Conservation (phyloP, 768 basidiomycete genomes). For the Tricholoma sp. region DNA sequence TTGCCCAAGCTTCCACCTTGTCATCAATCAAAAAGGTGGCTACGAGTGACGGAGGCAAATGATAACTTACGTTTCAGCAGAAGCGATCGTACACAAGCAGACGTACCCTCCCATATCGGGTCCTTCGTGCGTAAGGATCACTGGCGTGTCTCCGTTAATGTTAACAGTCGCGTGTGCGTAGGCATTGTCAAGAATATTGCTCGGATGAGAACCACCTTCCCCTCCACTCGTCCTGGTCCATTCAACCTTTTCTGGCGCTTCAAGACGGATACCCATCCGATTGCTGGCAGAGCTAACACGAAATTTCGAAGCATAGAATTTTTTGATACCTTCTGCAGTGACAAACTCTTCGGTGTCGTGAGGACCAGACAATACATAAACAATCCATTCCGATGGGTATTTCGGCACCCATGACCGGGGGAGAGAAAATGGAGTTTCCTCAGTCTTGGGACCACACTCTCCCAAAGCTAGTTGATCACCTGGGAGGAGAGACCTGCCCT, state of each 20-base stretch:
- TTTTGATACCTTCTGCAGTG: constrained; percentile 37
- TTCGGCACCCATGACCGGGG: constrained; percentile 30
- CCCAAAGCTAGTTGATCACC: constrained; percentile 49
- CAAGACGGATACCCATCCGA: constrained; percentile 59
- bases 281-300: constrained; percentile 53
- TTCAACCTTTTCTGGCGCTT: constrained; percentile 33
- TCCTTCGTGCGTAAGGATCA: constrained; percentile 57
- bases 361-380: constrained; percentile 57
- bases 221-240: constrained; percentile 58
- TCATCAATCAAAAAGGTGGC: background rate
- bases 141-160: constrained; percentile 66
- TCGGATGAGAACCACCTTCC: constrained; percentile 65
- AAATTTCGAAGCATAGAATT: constrained; percentile 52
- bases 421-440: constrained; percentile 16
- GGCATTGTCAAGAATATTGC: constrained; percentile 61
- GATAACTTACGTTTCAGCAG: constrained; percentile 41
- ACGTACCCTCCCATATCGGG: constrained; percentile 64
- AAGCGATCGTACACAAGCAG: constrained; percentile 48
- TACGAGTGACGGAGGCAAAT: background rate
- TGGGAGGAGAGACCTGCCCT: constrained; percentile 47
- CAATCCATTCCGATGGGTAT: constrained; percentile 44
- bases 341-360: constrained; percentile 58
- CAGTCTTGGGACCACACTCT: constrained; percentile 17
- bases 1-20: constrained; percentile 68
- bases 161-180: constrained; percentile 54